These are phyloP conservation scores for Przewalskia tangutica DNA, from an alignment of 257 asterid species.

Conservation along the genomic window DNA sequence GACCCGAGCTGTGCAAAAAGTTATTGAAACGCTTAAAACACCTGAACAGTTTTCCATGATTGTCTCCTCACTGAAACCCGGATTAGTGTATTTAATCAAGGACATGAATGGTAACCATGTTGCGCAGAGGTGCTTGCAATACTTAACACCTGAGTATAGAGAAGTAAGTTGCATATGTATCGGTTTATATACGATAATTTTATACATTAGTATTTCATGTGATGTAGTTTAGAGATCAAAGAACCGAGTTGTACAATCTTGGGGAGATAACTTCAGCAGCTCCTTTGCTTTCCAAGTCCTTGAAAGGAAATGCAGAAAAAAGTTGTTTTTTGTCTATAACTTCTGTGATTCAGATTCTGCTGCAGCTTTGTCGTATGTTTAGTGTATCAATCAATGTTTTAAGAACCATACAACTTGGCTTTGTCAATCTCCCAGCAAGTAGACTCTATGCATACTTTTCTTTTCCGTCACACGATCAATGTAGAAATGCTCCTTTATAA, in stretches of 20 bases:
- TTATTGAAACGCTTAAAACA: slow-evolving; percentile 74
- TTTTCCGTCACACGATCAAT: background rate
- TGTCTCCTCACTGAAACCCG: slow-evolving; percentile 78
- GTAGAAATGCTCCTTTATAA: background rate
- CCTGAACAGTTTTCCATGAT: slow-evolving; percentile 56
- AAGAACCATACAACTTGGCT: background rate
- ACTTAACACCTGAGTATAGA: slow-evolving; percentile 63
- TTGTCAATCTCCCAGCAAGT: background rate
- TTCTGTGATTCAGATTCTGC: background rate
- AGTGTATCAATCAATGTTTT: background rate
- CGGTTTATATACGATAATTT: background rate
- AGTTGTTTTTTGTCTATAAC: background rate
- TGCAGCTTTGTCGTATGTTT: background rate
- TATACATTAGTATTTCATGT: background rate
- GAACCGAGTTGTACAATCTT: background rate
- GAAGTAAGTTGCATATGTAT: slow-evolving; percentile 37
- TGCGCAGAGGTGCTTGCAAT: slow-evolving; percentile 78
- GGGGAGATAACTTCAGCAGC: background rate
- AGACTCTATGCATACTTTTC: background rate
- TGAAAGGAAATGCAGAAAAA: background rate
- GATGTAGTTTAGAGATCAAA: background rate
- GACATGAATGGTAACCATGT: slow-evolving; percentile 91
- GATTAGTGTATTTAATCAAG: slow-evolving; percentile 74
- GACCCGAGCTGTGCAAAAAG: slow-evolving; percentile 92
- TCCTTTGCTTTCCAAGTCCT: background rate